Conservation (phyloP, 805 yeast species). For the Barnettozyma siamensis region DNA sequence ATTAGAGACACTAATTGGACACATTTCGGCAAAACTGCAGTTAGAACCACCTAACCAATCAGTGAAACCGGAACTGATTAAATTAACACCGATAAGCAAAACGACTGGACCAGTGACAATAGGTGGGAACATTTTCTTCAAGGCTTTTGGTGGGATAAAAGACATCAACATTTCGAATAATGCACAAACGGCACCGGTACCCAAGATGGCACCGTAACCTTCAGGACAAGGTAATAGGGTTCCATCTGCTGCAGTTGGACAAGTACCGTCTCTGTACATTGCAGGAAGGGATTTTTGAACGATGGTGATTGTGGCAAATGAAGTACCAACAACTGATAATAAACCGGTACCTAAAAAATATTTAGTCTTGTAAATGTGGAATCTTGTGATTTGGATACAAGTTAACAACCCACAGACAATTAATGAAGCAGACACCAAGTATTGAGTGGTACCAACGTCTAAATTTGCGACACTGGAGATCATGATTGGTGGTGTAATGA, state of each 20-base stretch:
- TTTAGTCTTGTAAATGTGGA: slow-evolving; percentile 67
- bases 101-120: slow-evolving; percentile 93
- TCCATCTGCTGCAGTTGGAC: slow-evolving; percentile 63
- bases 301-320: slow-evolving; percentile 82
- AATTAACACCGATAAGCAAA: slow-evolving; percentile 67
- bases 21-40: slow-evolving; percentile 38
- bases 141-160: slow-evolving; percentile 65
- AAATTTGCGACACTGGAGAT: slow-evolving; percentile 63
- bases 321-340: slow-evolving; percentile 85
- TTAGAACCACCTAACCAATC: slow-evolving; percentile 89
- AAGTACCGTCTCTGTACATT: slow-evolving; percentile 69
- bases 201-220: slow-evolving; percentile 85
- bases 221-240: slow-evolving; percentile 73
- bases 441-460: slow-evolving; percentile 43
- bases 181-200: slow-evolving; percentile 74
- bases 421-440: slow-evolving; percentile 64
- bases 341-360: slow-evolving; percentile 85
- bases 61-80: slow-evolving; percentile 66
- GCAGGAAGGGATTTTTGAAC: slow-evolving; percentile 70
- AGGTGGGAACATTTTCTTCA: slow-evolving; percentile 79
- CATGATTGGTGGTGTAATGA: slow-evolving; percentile 77
- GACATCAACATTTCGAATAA: slow-evolving; percentile 67
- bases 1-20: slow-evolving; percentile 48
- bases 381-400: slow-evolving; percentile 70
- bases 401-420: slow-evolving; percentile 71